Conservation (phyloP, 768 basidiomycete genomes). For the Trametes cinnabarina region DNA sequence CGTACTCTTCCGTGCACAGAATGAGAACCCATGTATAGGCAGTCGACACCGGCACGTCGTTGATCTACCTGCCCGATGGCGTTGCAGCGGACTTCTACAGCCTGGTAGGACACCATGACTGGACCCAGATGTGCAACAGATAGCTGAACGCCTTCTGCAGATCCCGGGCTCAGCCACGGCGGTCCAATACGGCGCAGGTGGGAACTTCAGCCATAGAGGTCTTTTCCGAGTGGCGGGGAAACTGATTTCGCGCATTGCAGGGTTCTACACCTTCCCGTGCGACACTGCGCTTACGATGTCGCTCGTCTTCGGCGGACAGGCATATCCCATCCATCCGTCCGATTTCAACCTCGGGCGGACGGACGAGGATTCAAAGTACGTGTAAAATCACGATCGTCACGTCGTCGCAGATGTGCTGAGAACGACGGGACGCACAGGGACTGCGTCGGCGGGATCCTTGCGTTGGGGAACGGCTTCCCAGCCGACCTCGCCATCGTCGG, state of each 20-base stretch:
- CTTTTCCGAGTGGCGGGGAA: too few species aligned
- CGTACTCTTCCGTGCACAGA: constrained; percentile 1
- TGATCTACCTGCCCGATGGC: constrained; percentile 54
- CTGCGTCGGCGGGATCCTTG: constrained; percentile 57
- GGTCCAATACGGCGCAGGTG: constrained; percentile 43
- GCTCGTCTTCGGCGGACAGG: constrained; percentile 43
- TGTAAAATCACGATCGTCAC: not conserved
- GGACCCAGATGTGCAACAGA: too few species aligned
- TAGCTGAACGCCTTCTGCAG: too few species aligned
- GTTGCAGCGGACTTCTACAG: constrained; percentile 48
- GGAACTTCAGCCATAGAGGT: not conserved
- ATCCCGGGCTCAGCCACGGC: constrained; percentile 49
- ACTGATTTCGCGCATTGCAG: constrained; percentile 23
- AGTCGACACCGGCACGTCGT: constrained; percentile 66
- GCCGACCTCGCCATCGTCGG: constrained; percentile 58
- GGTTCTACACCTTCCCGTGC: constrained; percentile 60
- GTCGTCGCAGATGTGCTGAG: not conserved
- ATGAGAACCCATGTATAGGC: constrained; percentile 38
- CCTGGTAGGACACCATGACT: constrained; percentile 32
- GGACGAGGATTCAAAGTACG: constrained; percentile 31
- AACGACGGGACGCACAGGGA: constrained; percentile 32
- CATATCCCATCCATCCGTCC: constrained; percentile 40
- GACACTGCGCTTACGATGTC: constrained; percentile 33
- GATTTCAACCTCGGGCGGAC: constrained; percentile 59
- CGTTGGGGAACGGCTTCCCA: constrained; percentile 45